Conservation (phyloP, 352 stramenopile species). For the Globisporangium splendens region DNA sequence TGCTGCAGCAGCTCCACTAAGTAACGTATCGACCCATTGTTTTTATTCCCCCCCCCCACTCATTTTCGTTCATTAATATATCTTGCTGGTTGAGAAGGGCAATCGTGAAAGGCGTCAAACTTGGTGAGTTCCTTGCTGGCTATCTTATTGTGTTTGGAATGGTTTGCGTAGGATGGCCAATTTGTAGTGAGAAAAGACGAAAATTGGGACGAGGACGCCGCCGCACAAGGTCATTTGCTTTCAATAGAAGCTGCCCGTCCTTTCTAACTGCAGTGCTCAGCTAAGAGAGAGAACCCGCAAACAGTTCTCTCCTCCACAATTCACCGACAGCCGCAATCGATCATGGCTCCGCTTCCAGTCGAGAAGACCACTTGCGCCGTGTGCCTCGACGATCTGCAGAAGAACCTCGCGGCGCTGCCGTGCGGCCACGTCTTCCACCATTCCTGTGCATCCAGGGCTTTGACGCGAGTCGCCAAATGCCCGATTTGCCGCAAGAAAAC, state of each 20-base stretch:
- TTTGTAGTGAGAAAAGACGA: not conserved
- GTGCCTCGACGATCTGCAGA: constrained; percentile 36
- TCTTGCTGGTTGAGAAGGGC: not conserved
- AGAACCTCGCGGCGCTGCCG: constrained; percentile 23
- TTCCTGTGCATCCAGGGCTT: constrained; percentile 18
- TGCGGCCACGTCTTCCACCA: constrained; percentile 49
- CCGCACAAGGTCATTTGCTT: too few relatives aligned
- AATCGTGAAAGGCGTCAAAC: not conserved
- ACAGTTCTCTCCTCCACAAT: too few relatives aligned
- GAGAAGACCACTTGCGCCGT: constrained; percentile 24
- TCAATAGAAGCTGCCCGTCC: too few relatives aligned
- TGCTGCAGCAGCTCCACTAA: constrained; percentile 41
- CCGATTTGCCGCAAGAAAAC: constrained; percentile 32
- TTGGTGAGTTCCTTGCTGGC: not conserved
- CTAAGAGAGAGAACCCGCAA: too few relatives aligned
- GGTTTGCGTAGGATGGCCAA: not conserved
- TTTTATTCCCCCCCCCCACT: not conserved
- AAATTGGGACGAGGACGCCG: too few relatives aligned
- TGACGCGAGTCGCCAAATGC: constrained; percentile 20
- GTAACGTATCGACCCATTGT: not conserved
- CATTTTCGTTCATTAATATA: constrained; percentile 1
- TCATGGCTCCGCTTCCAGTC: not conserved
- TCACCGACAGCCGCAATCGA: not conserved
- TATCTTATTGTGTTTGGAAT: constrained; percentile 1
- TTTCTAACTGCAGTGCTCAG: too few relatives aligned